phyloP scores from a whole-genome alignment of 192 early-diverging fungal species.

The Linnemannia zychae region DNA sequence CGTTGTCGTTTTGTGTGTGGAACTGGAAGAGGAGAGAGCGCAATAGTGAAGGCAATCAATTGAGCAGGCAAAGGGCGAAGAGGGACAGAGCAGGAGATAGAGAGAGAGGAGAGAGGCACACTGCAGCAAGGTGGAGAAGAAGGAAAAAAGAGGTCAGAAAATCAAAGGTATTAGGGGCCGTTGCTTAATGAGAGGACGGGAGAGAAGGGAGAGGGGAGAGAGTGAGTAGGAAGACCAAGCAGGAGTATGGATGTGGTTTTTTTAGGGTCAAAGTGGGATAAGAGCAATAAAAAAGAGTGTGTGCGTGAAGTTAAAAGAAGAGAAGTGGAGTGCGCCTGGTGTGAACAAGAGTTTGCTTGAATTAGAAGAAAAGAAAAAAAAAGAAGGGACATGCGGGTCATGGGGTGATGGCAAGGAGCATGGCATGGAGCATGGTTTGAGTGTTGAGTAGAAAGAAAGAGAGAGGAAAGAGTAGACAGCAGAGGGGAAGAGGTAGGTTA shows the following conservation, averaged over 20 bases:
- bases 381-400: not conserved
- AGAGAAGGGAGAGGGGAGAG: not conserved
- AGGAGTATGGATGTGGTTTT: not conserved
- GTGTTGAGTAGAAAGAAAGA: not conserved
- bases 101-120: not conserved
- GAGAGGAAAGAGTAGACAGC: not conserved
- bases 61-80: not conserved
- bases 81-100: too few species aligned
- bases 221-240: not conserved
- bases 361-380: not conserved
- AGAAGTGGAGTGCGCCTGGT: not conserved
- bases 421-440: not conserved
- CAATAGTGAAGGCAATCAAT: not conserved
- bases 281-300: not conserved
- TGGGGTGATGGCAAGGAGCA: not conserved
- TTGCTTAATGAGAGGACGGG: not conserved
- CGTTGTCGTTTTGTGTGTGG: not conserved
- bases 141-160: not conserved
- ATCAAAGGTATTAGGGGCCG: constrained; percentile 1
- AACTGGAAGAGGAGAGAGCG: not conserved
- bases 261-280: constrained; percentile 2
- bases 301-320: not conserved
- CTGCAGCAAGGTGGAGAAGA: not conserved
- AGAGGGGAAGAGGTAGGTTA: not conserved
- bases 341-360: not conserved